Evolutionary conservation across 23 red algal species (phyloP), one percentile per base, ranked within the genome.

Genomic region (Gracilaria domingensis): DNA sequence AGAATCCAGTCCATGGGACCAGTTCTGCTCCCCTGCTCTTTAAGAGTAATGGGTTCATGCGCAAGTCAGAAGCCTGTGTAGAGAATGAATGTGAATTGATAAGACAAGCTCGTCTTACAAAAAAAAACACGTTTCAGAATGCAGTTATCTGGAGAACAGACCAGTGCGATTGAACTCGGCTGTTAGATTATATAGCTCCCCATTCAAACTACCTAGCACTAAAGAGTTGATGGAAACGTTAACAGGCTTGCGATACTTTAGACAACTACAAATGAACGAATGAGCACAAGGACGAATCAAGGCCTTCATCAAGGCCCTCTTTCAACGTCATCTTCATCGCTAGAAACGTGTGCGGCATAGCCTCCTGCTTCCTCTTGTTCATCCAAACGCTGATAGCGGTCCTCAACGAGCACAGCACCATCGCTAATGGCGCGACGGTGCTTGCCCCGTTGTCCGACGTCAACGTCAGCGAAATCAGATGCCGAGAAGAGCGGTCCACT

Each of bases 391-490:
- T 89, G 58, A 26, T 79, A 89, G 49, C 86, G 86, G 65, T 89
- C 72, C 35, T 89, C 72, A 12, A 89, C 74, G 34, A 89, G 57
- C 18, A 89, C 86, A 28, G 86, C 86, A 2, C 86, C 86, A 61
- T 89, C 86, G 48, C 86, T 89, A 20, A 89, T 66, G 14, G 86
- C 74, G 40, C 86, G 69, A 39, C 86, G 69, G 49, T 89, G 86
- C 48, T 71, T 37, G 6, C 83, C 83, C 30, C 83, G 58, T 34
- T 66, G 58, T 54, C 51, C 24, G 4, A 71, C 65, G 35, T 78
- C 70, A 42, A 70, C 44, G 7, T 49, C 58, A 8, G 81, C 56
- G 23, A 60, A 49, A 67, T 65, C 47, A 40, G 81, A 50, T 4
- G 81, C 58, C 1, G 36, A 39, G 57, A 60, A 49, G 51, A 70